phyloP scores from a whole-genome alignment of 1,284 basidiomycete genomes.

The Stygiomarasmius scandens region DNA sequence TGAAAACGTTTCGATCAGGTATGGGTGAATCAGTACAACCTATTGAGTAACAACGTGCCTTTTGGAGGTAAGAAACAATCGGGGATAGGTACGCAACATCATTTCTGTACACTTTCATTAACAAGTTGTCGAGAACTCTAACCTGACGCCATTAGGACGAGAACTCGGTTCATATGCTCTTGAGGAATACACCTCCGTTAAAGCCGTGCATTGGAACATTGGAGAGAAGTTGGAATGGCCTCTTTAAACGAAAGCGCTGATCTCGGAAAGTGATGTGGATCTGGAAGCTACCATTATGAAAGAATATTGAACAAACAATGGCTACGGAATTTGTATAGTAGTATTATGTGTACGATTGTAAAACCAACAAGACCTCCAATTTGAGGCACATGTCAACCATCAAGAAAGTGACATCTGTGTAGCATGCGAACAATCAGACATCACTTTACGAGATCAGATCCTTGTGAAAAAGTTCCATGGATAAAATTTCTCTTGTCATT shows the following conservation, averaged over 20 bases:
- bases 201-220: slow-evolving; percentile 86
- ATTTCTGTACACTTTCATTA: not conserved
- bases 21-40: slow-evolving; percentile 89
- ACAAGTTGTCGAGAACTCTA: slow-evolving; percentile 6
- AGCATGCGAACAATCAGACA: not conserved
- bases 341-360: not conserved
- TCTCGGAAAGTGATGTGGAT: slow-evolving; percentile 3
- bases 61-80: slow-evolving; percentile 78
- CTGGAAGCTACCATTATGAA: not conserved
- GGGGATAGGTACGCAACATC: slow-evolving; percentile 43
- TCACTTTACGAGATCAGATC: not conserved
- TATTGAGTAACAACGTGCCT: slow-evolving; percentile 82
- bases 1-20: slow-evolving; percentile 46
- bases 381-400: not conserved
- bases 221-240: slow-evolving; percentile 83
- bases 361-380: not conserved
- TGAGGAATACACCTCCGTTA: slow-evolving; percentile 83
- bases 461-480: not conserved
- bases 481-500: not conserved
- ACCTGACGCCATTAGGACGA: slow-evolving; percentile 52
- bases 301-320: not conserved
- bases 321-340: not conserved
- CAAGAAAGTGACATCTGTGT: not conserved
- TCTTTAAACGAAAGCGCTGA: slow-evolving; percentile 41
- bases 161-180: slow-evolving; percentile 90